Percentiles rank a stretch among this genome's conserved stretches.
Evolutionary conservation across 140 eudicot species (phyloP).

Genomic region (Stevia rebaudiana): DNA sequence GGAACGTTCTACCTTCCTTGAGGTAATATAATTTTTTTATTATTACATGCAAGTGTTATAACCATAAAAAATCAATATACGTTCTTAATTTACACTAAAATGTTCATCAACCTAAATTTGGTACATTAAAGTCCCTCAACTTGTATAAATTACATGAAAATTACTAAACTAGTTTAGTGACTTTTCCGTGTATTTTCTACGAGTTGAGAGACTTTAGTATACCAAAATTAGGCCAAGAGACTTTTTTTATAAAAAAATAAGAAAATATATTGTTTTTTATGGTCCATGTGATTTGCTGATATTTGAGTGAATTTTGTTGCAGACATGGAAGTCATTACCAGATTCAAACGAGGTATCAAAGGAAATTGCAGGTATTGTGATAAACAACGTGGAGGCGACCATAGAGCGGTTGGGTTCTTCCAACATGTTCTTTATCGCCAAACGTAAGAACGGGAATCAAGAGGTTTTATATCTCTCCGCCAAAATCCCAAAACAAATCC

Average conservation of each 20-base stretch:
- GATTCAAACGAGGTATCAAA: constrained; percentile 78
- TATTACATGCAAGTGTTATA: background rate
- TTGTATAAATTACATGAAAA: background rate
- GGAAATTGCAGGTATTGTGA: constrained; percentile 53
- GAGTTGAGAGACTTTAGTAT: background rate
- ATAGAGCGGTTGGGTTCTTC: constrained; percentile 58
- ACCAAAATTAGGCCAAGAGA: background rate
- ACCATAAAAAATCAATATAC: background rate
- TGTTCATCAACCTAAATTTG: background rate
- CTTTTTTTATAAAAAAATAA: too few species aligned
- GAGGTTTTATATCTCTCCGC: constrained; percentile 88
- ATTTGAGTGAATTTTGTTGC: constrained; percentile 8
- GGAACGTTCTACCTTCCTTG: constrained; percentile 90
- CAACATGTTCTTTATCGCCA: constrained; percentile 96
- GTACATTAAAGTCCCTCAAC: too few species aligned
- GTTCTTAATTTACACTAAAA: background rate
- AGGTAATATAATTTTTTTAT: constrained; percentile 38
- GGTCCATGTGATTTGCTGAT: background rate
- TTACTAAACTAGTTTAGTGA: background rate
- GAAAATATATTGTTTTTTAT: background rate
- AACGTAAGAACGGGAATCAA: constrained; percentile 82
- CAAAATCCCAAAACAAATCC: constrained; percentile 72
- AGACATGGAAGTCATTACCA: constrained; percentile 97
- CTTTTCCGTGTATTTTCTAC: background rate
- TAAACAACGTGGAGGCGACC: constrained; percentile 62